Evolutionary conservation across 2,329 filamentous ascomycete genomes (phyloP), one percentile per base, ranked within the genome.

Genomic region (Cladorrhinum sp.): DNA sequence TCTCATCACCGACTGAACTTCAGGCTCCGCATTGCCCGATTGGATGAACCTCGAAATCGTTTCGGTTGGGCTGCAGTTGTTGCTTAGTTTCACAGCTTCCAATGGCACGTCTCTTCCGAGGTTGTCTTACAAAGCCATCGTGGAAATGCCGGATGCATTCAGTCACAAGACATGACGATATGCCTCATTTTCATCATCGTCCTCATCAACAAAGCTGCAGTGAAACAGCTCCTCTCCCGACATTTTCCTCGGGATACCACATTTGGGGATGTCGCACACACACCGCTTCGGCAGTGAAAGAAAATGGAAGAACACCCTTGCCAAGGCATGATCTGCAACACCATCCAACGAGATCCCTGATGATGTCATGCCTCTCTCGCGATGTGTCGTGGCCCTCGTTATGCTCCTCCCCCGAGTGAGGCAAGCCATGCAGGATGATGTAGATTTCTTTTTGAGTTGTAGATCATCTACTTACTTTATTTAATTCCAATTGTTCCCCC

Each of bases 391-490:
- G 54, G 42, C 54, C 39, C 42, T n/a, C 23, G 24, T 1, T 20
- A 49, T 23, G 18, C 9, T 55, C 21, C 46, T 24, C 52, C 20
- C 49, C 26, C 21, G 36, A 42, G 36, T 46, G 23, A 57, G 54
- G 28, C 39, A 57, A n/a, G 7, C n/a, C 23, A 57, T 57, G 54
- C 39, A 46, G 54, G 23, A 57, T 57, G 54, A 57, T 57, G 54
- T 57, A 42, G 54, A 30, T 12, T 18, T 20, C n/a, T n/a, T 18
- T 16, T 46, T 46, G 7, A 20, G 16, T 8, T 8, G 42, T 18
- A 46, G 42, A 46, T 46, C 42, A 20, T 20, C 16, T 46, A 46
- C 16, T 18, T 46, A 46, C 42, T 16, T 46, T 46, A 46, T 46
- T 8, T 18, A 18, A 46, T 46, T 46, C 42, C 42, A 46, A n/a